Conservation (phyloP, 257 asterid species). For the Solanum peruvianum region DNA sequence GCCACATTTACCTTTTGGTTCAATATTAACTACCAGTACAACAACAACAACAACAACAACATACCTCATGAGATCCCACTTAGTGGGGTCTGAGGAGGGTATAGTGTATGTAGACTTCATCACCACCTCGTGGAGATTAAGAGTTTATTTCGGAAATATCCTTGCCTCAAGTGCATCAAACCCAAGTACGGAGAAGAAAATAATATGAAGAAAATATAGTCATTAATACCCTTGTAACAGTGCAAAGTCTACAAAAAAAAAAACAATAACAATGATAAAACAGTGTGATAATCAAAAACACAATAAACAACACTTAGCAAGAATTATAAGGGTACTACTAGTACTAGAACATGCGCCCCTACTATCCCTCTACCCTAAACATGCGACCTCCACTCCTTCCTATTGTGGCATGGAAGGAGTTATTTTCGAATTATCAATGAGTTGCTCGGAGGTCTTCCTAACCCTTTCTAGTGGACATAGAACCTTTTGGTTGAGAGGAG, state of each 20-base stretch:
- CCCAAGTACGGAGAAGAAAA: not conserved
- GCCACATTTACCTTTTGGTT: not conserved
- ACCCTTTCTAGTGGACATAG: not conserved
- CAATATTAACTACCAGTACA: not conserved
- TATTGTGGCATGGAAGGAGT: not conserved
- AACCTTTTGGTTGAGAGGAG: not conserved
- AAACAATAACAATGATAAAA: not conserved
- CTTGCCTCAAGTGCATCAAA: not conserved
- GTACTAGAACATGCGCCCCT: not conserved
- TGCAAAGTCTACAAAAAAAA: not conserved
- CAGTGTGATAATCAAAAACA: not conserved
- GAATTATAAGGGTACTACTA: not conserved
- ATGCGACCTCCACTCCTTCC: not conserved
- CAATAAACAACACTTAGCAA: not conserved
- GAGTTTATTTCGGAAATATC: not conserved
- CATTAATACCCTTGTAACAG: not conserved
- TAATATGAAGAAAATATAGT: not conserved
- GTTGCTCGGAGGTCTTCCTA: not conserved
- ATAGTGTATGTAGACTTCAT: not conserved
- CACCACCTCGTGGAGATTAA: not conserved
- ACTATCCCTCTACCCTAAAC: not conserved
- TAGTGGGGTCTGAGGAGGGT: not conserved
- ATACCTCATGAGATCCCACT: not conserved
- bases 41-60: not conserved
- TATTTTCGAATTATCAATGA: not conserved